Percentiles rank a stretch among this genome's conserved stretches.
These are phyloP conservation scores for Trichoderma arundinaceum DNA, from an alignment of 2,329 filamentous ascomycete species.

Conservation along the genomic window DNA sequence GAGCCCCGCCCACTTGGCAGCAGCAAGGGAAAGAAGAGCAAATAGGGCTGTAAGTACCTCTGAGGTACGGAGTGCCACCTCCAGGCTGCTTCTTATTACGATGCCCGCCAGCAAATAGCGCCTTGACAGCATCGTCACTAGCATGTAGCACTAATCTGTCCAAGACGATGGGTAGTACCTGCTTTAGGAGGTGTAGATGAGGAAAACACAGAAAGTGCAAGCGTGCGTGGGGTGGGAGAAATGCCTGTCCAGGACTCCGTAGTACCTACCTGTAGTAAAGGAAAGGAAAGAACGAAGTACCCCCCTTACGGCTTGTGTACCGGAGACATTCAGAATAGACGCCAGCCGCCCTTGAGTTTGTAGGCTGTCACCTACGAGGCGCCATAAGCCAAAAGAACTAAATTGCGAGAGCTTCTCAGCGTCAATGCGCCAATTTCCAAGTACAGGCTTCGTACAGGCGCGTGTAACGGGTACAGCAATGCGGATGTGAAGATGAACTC, in stretches of 20 bases:
- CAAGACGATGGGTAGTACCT: too few relatives aligned
- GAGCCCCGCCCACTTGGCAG: slow-evolving; percentile 25
- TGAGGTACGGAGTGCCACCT: not conserved
- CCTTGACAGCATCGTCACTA: too few relatives aligned
- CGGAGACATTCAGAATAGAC: slow-evolving; percentile 2
- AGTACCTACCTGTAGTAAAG: not conserved
- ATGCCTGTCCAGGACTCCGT: not conserved
- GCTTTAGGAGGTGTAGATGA: too few relatives aligned
- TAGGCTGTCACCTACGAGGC: too few relatives aligned
- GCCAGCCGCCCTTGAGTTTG: not conserved
- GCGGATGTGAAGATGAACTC: not conserved
- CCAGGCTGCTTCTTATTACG: not conserved
- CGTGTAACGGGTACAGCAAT: slow-evolving; percentile 7
- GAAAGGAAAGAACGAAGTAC: not conserved
- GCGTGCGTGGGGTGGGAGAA: not conserved
- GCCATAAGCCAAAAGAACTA: not conserved
- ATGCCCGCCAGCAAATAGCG: too few relatives aligned
- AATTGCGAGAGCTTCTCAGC: slow-evolving; percentile 12
- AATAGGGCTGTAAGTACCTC: slow-evolving; percentile 18
- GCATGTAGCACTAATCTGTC: too few relatives aligned
- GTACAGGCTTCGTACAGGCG: not conserved
- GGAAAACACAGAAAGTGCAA: not conserved
- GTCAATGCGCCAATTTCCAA: slow-evolving; percentile 14
- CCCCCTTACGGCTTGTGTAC: slow-evolving; percentile 1
- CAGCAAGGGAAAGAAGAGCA: slow-evolving; percentile 23